Conservation (phyloP, 2,329 filamentous ascomycete genomes). For the Talaromyces islandicus region DNA sequence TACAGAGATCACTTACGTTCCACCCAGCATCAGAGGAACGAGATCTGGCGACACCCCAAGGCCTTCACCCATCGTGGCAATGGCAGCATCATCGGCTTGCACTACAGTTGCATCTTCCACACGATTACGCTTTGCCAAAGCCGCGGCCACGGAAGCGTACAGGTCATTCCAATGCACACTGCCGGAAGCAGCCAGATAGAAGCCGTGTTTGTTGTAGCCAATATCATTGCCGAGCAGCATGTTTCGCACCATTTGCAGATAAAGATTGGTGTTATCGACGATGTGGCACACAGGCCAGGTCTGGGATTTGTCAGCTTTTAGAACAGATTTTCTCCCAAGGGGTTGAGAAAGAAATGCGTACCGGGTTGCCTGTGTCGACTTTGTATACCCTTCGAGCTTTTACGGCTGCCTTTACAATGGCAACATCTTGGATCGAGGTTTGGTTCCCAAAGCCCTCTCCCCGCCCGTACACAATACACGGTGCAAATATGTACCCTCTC, state of each 20-base stretch:
- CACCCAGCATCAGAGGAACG: conserved; percentile 39
- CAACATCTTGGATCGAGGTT: conserved; percentile 48
- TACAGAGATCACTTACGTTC: conserved; percentile 30
- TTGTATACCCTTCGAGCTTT: conserved; percentile 36
- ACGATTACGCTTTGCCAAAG: conserved; percentile 35
- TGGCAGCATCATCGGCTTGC: conserved; percentile 27
- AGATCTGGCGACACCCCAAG: conserved; percentile 28
- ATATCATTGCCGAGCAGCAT: conserved; percentile 38
- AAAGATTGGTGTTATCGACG: conserved; percentile 42
- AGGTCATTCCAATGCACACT: conserved; percentile 47
- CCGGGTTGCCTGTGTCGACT: conserved; percentile 34
- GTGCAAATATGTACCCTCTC: conserved; percentile 47
- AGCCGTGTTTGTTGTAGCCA: conserved; percentile 40
- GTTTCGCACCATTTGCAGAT: conserved; percentile 39
- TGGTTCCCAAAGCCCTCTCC: conserved; percentile 47
- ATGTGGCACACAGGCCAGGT: conserved; percentile 52
- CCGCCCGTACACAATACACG: conserved; percentile 50
- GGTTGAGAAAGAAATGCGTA: conserved; percentile 17
- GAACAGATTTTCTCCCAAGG: neutral
- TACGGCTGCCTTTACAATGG: conserved; percentile 43
- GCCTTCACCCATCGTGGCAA: conserved; percentile 39
- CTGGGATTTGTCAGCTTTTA: conserved; percentile 17
- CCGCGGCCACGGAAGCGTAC: conserved; percentile 41
- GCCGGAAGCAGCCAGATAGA: conserved; percentile 47
- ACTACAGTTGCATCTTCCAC: conserved; percentile 34